Percentiles rank a stretch among this genome's conserved stretches.
phyloP scores from a whole-genome alignment of 2,329 filamentous ascomycete genomes.

The Neocucurbitaria cava region DNA sequence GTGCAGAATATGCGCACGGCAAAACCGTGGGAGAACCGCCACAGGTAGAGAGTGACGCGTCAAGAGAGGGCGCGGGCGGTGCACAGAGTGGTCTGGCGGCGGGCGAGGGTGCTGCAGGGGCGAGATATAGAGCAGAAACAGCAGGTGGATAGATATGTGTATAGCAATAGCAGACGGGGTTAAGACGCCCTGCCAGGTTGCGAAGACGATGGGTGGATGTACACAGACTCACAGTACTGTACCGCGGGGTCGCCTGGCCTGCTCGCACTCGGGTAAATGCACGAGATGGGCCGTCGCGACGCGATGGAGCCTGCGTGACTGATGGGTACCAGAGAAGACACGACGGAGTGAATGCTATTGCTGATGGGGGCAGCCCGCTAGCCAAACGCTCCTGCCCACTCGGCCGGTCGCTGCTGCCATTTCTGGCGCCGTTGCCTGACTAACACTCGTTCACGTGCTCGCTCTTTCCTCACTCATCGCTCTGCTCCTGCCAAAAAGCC shows the following conservation, averaged over 20 bases:
- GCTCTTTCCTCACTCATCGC: no score
- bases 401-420: background rate
- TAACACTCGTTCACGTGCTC: no score
- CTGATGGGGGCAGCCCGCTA: background rate
- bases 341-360: background rate
- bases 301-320: no score
- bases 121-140: slow-evolving; percentile 29
- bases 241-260: slow-evolving; percentile 19
- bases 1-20: slow-evolving; percentile 20
- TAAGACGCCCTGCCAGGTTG: background rate
- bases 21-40: slow-evolving; percentile 25
- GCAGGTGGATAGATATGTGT: slow-evolving; percentile 14
- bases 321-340: no score
- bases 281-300: slow-evolving; percentile 23
- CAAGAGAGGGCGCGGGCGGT: slow-evolving; percentile 19
- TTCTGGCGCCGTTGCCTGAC: background rate
- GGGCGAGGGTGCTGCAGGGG: slow-evolving; percentile 32
- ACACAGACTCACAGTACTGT: slow-evolving; percentile 1
- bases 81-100: slow-evolving; percentile 18
- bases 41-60: slow-evolving; percentile 30
- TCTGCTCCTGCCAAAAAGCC: no score
- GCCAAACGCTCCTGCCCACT: slow-evolving; percentile 3
- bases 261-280: slow-evolving; percentile 28
- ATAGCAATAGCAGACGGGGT: slow-evolving; percentile 21
- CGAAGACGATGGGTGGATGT: no score